Evolutionary conservation across 257 asterid species (phyloP).

Genomic region (Salvia hispanica): DNA sequence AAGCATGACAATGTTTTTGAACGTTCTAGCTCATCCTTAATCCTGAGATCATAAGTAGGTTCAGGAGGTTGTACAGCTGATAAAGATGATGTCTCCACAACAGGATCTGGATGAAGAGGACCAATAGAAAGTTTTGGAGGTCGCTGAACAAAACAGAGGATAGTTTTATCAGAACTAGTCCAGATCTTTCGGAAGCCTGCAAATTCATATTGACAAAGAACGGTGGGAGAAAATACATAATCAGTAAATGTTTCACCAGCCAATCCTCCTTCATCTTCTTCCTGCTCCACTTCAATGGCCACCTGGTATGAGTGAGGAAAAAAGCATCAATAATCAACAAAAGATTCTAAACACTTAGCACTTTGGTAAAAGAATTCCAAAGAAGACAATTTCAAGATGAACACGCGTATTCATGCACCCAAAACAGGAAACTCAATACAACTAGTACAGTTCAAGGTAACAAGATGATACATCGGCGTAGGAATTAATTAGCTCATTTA

Average conservation of each 20-base stretch:
- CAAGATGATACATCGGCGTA: background rate
- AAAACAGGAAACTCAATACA: background rate
- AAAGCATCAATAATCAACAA: slow-evolving; percentile 16
- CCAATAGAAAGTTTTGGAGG: slow-evolving; percentile 91
- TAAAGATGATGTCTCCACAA: slow-evolving; percentile 93
- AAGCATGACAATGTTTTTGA: slow-evolving; percentile 86
- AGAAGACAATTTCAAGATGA: slow-evolving; percentile 1
- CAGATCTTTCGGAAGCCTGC: slow-evolving; percentile 22
- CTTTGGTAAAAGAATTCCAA: background rate
- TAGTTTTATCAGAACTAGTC: slow-evolving; percentile 32
- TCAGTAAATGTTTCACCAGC: slow-evolving; percentile 95
- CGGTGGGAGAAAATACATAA: slow-evolving; percentile 53
- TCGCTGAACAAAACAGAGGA: slow-evolving; percentile 52
- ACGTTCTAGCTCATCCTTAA: slow-evolving; percentile 71
- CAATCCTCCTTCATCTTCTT: slow-evolving; percentile 98
- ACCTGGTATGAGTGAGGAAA: slow-evolving; percentile 50
- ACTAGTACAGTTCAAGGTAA: background rate
- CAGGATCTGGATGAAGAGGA: slow-evolving; percentile 89
- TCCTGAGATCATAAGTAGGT: slow-evolving; percentile 78
- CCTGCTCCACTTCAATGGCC: slow-evolving; percentile 93
- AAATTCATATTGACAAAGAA: slow-evolving; percentile 11
- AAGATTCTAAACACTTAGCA: slow-evolving; percentile 23
- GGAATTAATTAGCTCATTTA: slow-evolving; percentile 11
- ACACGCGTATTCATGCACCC: slow-evolving; percentile 12
- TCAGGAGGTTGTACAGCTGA: slow-evolving; percentile 98